Percentiles rank a stretch among this genome's conserved stretches.
phyloP scores from a whole-genome alignment of 495 filamentous ascomycete species.

The Astrothelium macrocarpum region DNA sequence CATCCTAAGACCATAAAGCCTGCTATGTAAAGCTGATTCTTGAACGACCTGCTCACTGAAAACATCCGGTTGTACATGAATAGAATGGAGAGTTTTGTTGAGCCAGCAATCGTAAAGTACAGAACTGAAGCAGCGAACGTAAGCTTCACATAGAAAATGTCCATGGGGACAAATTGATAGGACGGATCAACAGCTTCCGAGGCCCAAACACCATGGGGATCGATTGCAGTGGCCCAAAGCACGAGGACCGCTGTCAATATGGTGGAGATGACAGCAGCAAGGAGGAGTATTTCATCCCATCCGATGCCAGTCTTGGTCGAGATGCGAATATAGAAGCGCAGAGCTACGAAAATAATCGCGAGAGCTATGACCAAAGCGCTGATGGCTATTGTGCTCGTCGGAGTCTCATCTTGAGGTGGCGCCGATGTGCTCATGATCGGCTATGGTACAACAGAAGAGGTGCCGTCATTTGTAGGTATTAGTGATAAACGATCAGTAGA shows the following conservation, averaged over 20 bases:
- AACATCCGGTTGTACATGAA: slow-evolving; percentile 22
- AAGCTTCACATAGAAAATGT: not conserved
- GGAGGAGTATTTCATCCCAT: slow-evolving; percentile 12
- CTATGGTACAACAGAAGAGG: not conserved
- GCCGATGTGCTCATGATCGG: not conserved
- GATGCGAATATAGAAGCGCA: slow-evolving; percentile 14
- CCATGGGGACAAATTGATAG: not conserved
- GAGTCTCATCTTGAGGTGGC: not conserved
- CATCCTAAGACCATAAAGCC: not conserved
- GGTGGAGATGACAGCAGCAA: not conserved
- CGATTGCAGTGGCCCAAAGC: not conserved
- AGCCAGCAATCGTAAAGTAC: not conserved
- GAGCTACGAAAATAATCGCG: slow-evolving; percentile 10
- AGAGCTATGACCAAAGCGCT: slow-evolving; percentile 1
- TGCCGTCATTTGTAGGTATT: not conserved
- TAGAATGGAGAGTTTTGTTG: slow-evolving; percentile 15
- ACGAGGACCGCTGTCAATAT: slow-evolving; percentile 1
- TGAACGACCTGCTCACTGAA: not conserved
- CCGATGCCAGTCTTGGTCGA: slow-evolving; percentile 3
- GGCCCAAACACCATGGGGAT: not conserved
- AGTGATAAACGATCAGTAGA: not conserved
- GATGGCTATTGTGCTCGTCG: not conserved
- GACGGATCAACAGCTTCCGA: not conserved
- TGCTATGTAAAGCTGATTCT: not conserved
- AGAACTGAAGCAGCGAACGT: not conserved